Evolutionary conservation across 1,139 yeast genomes (phyloP).

Genomic region (Casaregolazyma suthepensis): DNA sequence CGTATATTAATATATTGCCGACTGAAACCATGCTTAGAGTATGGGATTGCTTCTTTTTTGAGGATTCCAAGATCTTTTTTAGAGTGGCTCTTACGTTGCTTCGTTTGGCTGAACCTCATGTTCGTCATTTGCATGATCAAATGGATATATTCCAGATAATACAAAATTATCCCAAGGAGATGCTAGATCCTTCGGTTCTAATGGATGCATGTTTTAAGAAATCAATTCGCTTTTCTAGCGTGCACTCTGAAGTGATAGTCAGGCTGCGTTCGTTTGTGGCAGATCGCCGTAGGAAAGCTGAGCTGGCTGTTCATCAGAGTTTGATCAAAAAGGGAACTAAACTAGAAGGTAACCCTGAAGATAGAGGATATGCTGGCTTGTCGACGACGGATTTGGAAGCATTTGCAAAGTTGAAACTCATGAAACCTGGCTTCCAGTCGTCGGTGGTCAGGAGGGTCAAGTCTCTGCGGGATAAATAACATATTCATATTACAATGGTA

Average conservation of each 20-base stretch:
- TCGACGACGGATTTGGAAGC: constrained; percentile 19
- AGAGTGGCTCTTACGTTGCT: constrained; percentile 79
- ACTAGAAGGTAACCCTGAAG: not conserved
- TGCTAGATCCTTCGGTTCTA: constrained; percentile 63
- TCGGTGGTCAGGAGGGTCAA: constrained; percentile 3
- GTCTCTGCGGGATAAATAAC: not conserved
- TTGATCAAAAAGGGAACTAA: constrained; percentile 2
- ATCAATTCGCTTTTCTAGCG: constrained; percentile 56
- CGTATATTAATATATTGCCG: constrained; percentile 82
- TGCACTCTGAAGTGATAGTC: constrained; percentile 75
- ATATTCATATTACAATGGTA: not conserved
- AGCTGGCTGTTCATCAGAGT: constrained; percentile 5
- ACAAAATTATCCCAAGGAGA: constrained; percentile 71
- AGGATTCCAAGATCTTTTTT: constrained; percentile 82
- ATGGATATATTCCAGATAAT: constrained; percentile 83
- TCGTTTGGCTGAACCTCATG: constrained; percentile 64
- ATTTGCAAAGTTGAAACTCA: constrained; percentile 17
- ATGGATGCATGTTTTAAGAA: constrained; percentile 72
- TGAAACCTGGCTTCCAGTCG: constrained; percentile 8
- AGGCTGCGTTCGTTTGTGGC: constrained; percentile 72
- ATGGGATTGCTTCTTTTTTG: constrained; percentile 94
- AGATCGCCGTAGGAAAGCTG: constrained; percentile 32
- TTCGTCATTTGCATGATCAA: constrained; percentile 48
- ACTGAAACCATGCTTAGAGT: constrained; percentile 79
- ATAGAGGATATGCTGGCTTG: not conserved